Conservation (phyloP, 2,329 filamentous ascomycete species). For the Reticulascus tulasneorum region DNA sequence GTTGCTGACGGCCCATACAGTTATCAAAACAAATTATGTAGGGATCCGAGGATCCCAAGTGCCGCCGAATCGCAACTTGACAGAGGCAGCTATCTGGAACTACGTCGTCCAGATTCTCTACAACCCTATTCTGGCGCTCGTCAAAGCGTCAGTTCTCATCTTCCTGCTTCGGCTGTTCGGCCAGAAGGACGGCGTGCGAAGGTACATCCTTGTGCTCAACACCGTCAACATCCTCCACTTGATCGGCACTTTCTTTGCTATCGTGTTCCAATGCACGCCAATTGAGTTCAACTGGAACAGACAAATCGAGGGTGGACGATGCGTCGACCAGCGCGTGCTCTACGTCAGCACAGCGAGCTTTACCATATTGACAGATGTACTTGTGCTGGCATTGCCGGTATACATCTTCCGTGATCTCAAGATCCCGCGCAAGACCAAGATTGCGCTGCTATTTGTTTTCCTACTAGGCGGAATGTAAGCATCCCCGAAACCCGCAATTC, state of each 20-base stretch:
- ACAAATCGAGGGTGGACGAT: constrained; percentile 7
- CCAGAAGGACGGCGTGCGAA: constrained; percentile 21
- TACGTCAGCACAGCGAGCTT: constrained; percentile 31
- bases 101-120: constrained; percentile 30
- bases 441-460: constrained; percentile 30
- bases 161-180: constrained; percentile 27
- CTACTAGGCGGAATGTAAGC: constrained; percentile 23
- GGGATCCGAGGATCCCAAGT: too few relatives aligned
- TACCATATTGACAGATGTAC: constrained; percentile 36
- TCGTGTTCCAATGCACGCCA: constrained; percentile 35
- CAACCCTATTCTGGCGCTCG: constrained; percentile 29
- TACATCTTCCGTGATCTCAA: constrained; percentile 29
- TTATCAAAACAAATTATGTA: too few relatives aligned
- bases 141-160: constrained; percentile 29
- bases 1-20: too few relatives aligned
- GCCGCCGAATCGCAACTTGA: constrained; percentile 6
- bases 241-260: constrained; percentile 31
- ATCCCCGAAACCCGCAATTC: not conserved
- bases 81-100: constrained; percentile 19
- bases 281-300: constrained; percentile 28
- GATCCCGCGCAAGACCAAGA: constrained; percentile 26
- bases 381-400: constrained; percentile 32
- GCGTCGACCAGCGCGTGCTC: constrained; percentile 10
- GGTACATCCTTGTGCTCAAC: constrained; percentile 23
- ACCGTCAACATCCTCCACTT: constrained; percentile 29